Evolutionary conservation across 768 basidiomycete species (phyloP), one percentile per base, ranked within the genome.

Genomic region (Postia placenta): DNA sequence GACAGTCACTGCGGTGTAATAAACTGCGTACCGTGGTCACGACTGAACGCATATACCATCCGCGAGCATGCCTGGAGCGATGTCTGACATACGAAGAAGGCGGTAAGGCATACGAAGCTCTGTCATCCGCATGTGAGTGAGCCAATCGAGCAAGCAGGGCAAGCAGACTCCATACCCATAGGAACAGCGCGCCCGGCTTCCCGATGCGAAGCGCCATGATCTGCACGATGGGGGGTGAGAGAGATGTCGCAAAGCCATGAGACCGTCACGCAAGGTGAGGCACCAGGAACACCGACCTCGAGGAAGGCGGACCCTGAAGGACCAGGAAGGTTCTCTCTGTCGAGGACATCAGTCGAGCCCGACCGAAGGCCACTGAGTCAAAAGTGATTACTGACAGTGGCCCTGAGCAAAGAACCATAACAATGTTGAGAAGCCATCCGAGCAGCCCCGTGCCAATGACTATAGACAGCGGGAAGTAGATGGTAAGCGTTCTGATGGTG

Each of bases 381-480:
- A 35, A 4, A n/a, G 5, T 27, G 3, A 22, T 15, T 14, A 70
- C 81, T 58, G 53, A 83, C 82, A 87, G 68, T 47, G 81, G 79
- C 5, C 88, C 88, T 17, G 86, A 87, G 64, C 89, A 92, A 7
- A 93, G 72, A n/a, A 93, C 75, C 25, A 92, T 66, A 4, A 91
- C 83, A 54, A 95, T 87, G 66, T 93, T 95, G 52, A 92, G 74
- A 7, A 93, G 59, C 90, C 90, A 92, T 27, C 90, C 89, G 52
- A 90, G 74, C 39, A 85, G 67, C 47, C 85, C 85, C 3, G 85
- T 87, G 4, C 86, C 85, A 49, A 88, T 69, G 24, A 88, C 87
- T n/a, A n/a, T n/a, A n/a, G n/a, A n/a, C 80, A 49, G 11, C 36
- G 26, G 23, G 38, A 39, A 39, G 7, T 20, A n/a, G 27, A 25